Conservation (phyloP, 208 protist species). For the Trypanosoma cruzi region DNA sequence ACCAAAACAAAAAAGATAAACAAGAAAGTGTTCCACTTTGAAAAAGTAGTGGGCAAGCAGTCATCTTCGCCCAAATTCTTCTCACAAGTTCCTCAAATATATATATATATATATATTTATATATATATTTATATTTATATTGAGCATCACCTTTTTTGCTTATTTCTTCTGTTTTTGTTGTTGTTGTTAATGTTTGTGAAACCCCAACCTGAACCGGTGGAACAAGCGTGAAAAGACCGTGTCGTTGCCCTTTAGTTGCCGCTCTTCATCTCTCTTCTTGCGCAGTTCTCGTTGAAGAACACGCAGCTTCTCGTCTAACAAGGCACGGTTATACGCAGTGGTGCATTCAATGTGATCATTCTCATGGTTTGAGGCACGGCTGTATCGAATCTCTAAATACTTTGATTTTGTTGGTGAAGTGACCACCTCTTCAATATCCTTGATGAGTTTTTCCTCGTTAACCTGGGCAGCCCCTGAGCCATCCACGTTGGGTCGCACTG, state of each 20-base stretch:
- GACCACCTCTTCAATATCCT: slow-evolving; percentile 77
- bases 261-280: slow-evolving; percentile 62
- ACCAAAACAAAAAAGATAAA: no score
- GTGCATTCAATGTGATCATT: slow-evolving; percentile 84
- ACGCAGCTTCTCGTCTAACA: slow-evolving; percentile 86
- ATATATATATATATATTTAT: neutral
- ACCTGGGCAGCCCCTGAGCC: slow-evolving; percentile 37
- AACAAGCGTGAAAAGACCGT: slow-evolving; percentile 22
- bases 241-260: slow-evolving; percentile 18
- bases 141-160: neutral
- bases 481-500: slow-evolving; percentile 59
- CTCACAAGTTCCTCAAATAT: neutral
- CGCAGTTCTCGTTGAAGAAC: slow-evolving; percentile 71
- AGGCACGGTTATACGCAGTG: slow-evolving; percentile 79
- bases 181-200: slow-evolving; percentile 20
- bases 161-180: no score
- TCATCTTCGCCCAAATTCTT: no score
- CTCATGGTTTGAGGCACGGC: slow-evolving; percentile 63
- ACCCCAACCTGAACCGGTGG: slow-evolving; percentile 9
- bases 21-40: no score
- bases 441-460: slow-evolving; percentile 67
- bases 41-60: no score
- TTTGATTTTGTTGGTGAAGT: slow-evolving; percentile 67
- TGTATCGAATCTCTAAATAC: slow-evolving; percentile 87
- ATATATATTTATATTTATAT: no score